Percentiles rank a stretch among this genome's conserved stretches.
These are phyloP conservation scores for Amaranthus hypochondriacus DNA, from an alignment of 148 eudicot genomes.

Conservation along the genomic window DNA sequence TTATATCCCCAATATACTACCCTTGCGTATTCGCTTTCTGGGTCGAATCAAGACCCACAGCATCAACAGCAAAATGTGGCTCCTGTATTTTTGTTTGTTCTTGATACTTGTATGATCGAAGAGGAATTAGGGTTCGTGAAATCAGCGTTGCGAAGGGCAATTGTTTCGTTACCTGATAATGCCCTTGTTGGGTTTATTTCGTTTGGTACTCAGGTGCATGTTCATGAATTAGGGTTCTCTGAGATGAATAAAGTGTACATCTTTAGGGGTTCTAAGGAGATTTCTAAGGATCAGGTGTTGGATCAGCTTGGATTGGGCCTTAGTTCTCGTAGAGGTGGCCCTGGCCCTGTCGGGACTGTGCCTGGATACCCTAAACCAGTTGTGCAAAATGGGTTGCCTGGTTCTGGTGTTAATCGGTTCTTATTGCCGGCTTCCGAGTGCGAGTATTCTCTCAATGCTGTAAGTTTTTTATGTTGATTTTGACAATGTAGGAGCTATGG, in stretches of 20 bases:
- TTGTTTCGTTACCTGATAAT: conserved; percentile 63
- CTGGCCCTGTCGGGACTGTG: conserved; percentile 21
- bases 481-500: background rate
- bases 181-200: conserved; percentile 79
- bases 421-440: conserved; percentile 91
- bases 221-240: conserved; percentile 78
- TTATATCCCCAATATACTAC: conserved; percentile 72
- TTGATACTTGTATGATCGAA: conserved; percentile 86
- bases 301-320: conserved; percentile 77
- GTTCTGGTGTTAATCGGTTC: conserved; percentile 53
- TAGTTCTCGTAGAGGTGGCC: conserved; percentile 33
- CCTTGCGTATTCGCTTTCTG: conserved; percentile 36
- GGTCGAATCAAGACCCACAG: background rate
- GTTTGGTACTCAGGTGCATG: conserved; percentile 95
- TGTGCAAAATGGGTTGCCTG: conserved; percentile 37
- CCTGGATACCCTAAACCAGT: conserved; percentile 27
- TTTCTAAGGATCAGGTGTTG: conserved; percentile 78
- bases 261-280: conserved; percentile 72
- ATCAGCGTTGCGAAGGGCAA: conserved; percentile 62
- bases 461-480: conserved; percentile 20
- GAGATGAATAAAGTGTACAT: conserved; percentile 85
- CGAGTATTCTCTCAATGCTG: conserved; percentile 74
- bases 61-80: background rate
- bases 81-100: conserved; percentile 54
- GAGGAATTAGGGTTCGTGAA: conserved; percentile 80